A percentile compares a stretch with the other conserved stretches of the same genome.
Conservation (phyloP, 192 early-diverging fungal species). For the Umbelopsis ramanniana region DNA sequence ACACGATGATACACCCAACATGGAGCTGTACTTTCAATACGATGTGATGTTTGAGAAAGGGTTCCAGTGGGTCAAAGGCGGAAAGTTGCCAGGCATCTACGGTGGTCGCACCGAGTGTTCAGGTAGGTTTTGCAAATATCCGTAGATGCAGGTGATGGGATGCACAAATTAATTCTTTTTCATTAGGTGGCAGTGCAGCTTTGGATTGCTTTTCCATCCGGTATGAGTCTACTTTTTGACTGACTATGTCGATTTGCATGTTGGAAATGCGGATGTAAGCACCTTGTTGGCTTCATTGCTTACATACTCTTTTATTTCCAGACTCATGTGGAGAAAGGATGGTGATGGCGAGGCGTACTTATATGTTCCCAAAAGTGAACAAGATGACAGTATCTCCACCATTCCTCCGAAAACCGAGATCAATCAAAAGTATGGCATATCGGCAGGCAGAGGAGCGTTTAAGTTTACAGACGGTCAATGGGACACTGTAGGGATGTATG, state of each 20-base stretch:
- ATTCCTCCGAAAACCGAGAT: constrained; percentile 46
- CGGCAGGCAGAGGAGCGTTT: constrained; percentile 56
- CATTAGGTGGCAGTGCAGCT: constrained; percentile 50
- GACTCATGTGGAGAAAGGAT: constrained; percentile 53
- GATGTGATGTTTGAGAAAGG: constrained; percentile 48
- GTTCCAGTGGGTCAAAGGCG: constrained; percentile 62
- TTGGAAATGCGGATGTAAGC: too few species aligned
- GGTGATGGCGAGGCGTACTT: constrained; percentile 60
- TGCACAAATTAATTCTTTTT: too few species aligned
- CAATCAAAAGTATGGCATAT: constrained; percentile 54
- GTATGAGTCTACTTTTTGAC: constrained; percentile 26
- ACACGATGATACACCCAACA: background rate
- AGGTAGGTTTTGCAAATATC: constrained; percentile 26
- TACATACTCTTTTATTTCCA: background rate
- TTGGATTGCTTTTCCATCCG: constrained; percentile 60
- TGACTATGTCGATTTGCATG: too few species aligned
- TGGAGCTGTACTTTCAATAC: constrained; percentile 43
- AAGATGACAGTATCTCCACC: constrained; percentile 33
- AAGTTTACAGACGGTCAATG: constrained; percentile 49
- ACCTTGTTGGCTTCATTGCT: background rate
- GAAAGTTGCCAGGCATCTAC: constrained; percentile 62
- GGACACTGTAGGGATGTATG: constrained; percentile 29
- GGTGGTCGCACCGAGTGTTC: constrained; percentile 48
- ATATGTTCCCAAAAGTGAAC: constrained; percentile 42
- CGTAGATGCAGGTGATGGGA: too few species aligned